Base-by-base conservation (phyloP, 371 early-diverging fungal species). In the Mucor plumbeus region DNA sequence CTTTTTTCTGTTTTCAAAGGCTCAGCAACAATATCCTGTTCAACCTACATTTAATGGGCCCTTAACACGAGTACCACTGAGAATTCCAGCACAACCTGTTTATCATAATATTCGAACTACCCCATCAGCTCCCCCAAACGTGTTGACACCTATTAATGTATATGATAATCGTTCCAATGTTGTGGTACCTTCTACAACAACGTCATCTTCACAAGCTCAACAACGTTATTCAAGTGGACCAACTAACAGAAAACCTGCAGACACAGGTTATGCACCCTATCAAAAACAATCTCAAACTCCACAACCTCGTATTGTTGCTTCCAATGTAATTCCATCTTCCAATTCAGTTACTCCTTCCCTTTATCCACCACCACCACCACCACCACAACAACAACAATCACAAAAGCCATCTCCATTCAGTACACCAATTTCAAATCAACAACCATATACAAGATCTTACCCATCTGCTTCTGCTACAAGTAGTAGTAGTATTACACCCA, bases 261-360 rank as follows among this genome's bases (percentile, higher is more conserved):
- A 68, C 8, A 56, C 58, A 21, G 43, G 55, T 35, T 70, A 56
- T 59, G 54, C 60, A 34, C 65, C 73, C 62, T 76, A 74, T 63
- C 71, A 68, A 59, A 67, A 65, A 36, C 75, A 71, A 31, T 21
- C 50, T 7, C 50, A 50, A 26, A 50, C 8, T 3, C 60, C 61
- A 56, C 60, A 67, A 11, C 41, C 59, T 19, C 59, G 40, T 10
- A 14, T 59, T 31, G 26, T 58, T 58, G 11, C 58, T 39, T 48
- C 48, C 48, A 48, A 48, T 48, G 21, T n/a, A 9, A 11, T 50
- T 3, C 8, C 50, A 7, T 26, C 50, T 13, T 50, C 50, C 26
- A 50, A 19, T 10, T 6, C 50, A 26, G 13, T 7, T 10, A 50
- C 50, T 4, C 26, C 21, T 10, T 21, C 50, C 13, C 19, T 50